A percentile compares a stretch with the other conserved stretches of the same genome.
phyloP scores from a whole-genome alignment of 306 rosid species.

The Medicago lupulina region DNA sequence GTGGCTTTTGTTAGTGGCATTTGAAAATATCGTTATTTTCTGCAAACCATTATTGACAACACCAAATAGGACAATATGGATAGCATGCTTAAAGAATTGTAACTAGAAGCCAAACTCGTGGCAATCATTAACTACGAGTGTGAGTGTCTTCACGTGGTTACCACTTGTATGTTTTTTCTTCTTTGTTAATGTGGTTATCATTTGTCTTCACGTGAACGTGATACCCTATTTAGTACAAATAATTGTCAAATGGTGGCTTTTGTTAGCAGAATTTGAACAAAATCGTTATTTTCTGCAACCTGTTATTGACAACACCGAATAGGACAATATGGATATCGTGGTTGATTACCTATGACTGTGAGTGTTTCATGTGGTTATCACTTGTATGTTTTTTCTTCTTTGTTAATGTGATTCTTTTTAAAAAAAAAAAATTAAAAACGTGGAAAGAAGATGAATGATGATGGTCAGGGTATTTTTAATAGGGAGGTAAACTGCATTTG shows the following conservation, averaged over 20 bases:
- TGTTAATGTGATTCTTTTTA: constrained; percentile 7
- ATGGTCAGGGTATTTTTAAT: neutral
- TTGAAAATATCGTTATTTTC: neutral
- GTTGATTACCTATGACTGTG: neutral
- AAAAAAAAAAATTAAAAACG: neutral
- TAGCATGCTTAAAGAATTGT: neutral
- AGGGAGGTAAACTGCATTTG: constrained; percentile 13
- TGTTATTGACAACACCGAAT: neutral
- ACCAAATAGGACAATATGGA: neutral
- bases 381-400: neutral
- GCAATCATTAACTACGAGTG: neutral
- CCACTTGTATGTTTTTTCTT: neutral
- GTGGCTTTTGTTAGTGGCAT: neutral
- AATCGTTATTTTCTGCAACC: neutral
- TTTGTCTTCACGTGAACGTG: neutral
- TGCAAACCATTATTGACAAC: neutral
- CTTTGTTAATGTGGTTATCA: neutral
- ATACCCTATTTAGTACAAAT: neutral
- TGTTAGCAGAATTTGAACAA: neutral
- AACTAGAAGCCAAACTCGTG: neutral
- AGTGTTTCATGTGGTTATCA: neutral
- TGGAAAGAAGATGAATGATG: constrained; percentile 14
- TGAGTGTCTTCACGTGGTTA: neutral
- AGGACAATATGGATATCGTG: neutral
- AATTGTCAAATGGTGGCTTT: neutral